phyloP scores from a whole-genome alignment of 495 filamentous ascomycete species.

The Lophiotrema nucula region DNA sequence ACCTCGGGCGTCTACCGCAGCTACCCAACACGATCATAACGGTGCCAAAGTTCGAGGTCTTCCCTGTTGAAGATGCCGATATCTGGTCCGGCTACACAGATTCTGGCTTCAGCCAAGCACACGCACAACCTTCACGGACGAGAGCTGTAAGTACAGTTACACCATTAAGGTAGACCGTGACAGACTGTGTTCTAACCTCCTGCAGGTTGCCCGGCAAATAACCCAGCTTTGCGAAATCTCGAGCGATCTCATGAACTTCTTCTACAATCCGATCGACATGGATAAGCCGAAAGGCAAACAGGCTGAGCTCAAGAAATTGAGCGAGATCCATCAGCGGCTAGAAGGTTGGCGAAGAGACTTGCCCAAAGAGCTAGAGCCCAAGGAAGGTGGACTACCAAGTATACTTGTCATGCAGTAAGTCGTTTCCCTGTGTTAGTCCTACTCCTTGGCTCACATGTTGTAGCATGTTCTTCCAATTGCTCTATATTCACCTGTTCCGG shows the following conservation, averaged over 20 bases:
- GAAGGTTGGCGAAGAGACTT: conserved; percentile 89
- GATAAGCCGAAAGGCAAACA: conserved; percentile 62
- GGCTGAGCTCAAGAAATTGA: conserved; percentile 88
- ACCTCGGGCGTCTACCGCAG: conserved; percentile 89
- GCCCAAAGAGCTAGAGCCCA: conserved; percentile 83
- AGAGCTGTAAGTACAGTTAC: conserved; percentile 56
- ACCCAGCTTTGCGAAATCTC: conserved; percentile 87
- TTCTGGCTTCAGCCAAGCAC: conserved; percentile 63
- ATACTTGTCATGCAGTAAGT: conserved; percentile 94
- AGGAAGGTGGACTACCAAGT: conserved; percentile 83
- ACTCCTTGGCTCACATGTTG: conserved; percentile 38
- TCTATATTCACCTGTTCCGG: conserved; percentile 95
- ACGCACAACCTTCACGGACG: conserved; percentile 78
- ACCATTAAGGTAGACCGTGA: too few relatives aligned
- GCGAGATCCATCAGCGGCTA: conserved; percentile 83
- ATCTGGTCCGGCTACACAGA: conserved; percentile 90
- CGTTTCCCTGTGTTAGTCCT: neutral
- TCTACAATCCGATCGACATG: conserved; percentile 76
- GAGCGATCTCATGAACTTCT: conserved; percentile 81
- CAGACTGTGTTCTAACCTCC: neutral
- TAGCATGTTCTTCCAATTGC: conserved; percentile 96
- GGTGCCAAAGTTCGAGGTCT: conserved; percentile 85
- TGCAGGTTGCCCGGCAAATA: conserved; percentile 64
- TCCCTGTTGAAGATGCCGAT: conserved; percentile 83
- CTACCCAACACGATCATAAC: conserved; percentile 73